Evolutionary conservation across 1,284 basidiomycete species (phyloP), one percentile per base, ranked within the genome.

Genomic region (Ustilago tritici): DNA sequence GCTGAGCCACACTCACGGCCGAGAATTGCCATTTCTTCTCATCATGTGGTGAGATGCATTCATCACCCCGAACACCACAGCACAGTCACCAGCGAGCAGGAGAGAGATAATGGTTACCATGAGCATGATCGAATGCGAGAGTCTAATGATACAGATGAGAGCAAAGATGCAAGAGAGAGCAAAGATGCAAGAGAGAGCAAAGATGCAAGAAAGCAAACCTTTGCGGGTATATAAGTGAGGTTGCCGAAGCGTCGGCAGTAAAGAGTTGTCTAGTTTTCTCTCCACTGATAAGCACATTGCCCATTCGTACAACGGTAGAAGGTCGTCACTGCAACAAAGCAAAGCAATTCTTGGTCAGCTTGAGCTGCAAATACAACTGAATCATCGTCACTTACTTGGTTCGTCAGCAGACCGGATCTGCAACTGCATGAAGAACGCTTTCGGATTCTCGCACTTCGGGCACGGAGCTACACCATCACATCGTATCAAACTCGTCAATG

Each of bases 391-490:
- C 83, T 72, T 79, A 85, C 84, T 85, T 0, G 84, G 83, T 66
- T 85, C 82, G 71, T 86, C 85, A 0, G 96, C 96, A 81, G 94
- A 95, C 40, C 96, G 89, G 78, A 98, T 99, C 87, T 99, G 96
- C 19, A 98, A 88, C 88, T 98, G 95, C 87, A 95, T 94, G 87
- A 93, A 99, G 87, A 96, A 98, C 8, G 96, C 95, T 65, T 92
- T 89, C 46, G 90, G 90, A 82, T 93, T 90, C 83, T 97, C 95
- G 87, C 96, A 99, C 84, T 95, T 95, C 15, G 92, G 92, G 86
- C 95, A 99, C 19, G 77, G 72, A 2, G 76, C 82, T 83, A 59
- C 54, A 3, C 4, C 6, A 46, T 8, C 28, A 36, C 11, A 10
- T 46, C 4, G 4, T 32, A 49, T 2, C n/a, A 46, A 28, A 28